Evolutionary conservation across 345 rosid species (phyloP).

Genomic region (Geranium rotundifolium): DNA sequence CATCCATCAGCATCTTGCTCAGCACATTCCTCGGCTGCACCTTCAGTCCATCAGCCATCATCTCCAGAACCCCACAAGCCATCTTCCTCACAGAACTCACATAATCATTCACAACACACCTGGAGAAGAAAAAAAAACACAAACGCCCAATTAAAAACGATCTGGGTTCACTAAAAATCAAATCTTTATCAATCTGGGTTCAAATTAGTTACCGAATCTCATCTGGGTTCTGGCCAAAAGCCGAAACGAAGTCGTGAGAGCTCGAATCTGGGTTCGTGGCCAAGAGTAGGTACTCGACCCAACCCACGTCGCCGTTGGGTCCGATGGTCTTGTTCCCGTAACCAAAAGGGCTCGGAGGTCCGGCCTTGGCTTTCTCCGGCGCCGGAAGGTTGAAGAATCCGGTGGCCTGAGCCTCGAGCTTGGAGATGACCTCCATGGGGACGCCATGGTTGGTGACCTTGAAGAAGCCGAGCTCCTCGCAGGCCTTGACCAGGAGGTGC

Average conservation of each 20-base stretch:
- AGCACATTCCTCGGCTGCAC: constrained; percentile 45
- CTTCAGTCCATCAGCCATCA: constrained; percentile 64
- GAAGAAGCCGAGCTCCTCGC: constrained; percentile 44
- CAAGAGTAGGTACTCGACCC: constrained; percentile 42
- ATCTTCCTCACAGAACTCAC: constrained; percentile 43
- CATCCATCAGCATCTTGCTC: constrained; percentile 58
- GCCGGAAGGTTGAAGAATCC: constrained; percentile 26
- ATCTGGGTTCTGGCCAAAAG: constrained; percentile 14
- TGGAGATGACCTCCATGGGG: constrained; percentile 23
- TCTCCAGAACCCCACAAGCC: constrained; percentile 58
- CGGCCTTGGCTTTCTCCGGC: constrained; percentile 26
- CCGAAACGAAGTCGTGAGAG: constrained; percentile 6
- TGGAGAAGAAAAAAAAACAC: constrained; percentile 18
- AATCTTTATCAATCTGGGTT: background rate
- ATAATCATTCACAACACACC: constrained; percentile 51
- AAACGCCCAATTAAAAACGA: background rate
- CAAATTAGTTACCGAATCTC: constrained; percentile 18
- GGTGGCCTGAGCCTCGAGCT: constrained; percentile 26
- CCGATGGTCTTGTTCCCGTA: constrained; percentile 46
- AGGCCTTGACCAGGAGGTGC: constrained; percentile 26
- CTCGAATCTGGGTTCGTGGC: constrained; percentile 15
- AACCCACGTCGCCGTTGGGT: constrained; percentile 41
- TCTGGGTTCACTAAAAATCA: background rate
- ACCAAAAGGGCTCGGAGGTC: constrained; percentile 34
- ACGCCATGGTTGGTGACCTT: constrained; percentile 39